phyloP scores from a whole-genome alignment of 352 stramenopile genomes.

The Phytophthora citricola region DNA sequence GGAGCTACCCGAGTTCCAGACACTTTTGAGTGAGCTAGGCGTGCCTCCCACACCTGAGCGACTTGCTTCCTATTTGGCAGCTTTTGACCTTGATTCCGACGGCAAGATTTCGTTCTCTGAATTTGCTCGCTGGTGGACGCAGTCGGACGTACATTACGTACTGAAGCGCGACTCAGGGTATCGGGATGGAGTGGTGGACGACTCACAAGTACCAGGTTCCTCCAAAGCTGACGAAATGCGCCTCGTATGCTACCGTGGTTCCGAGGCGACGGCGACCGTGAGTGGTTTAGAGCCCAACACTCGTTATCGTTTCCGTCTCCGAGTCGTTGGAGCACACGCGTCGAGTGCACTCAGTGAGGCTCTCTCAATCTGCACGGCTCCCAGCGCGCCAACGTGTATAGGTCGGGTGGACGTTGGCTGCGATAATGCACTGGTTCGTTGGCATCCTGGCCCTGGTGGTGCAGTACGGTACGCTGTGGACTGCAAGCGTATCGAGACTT shows the following conservation, averaged over 20 bases:
- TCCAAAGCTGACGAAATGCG: constrained; percentile 50
- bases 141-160: constrained; percentile 81
- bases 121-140: constrained; percentile 91
- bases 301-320: constrained; percentile 85
- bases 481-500: constrained; percentile 71
- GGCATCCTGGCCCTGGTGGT: constrained; percentile 79
- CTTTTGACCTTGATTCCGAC: constrained; percentile 84
- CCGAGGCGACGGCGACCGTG: constrained; percentile 48
- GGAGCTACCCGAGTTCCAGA: constrained; percentile 87
- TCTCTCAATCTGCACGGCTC: constrained; percentile 74
- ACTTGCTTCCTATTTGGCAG: constrained; percentile 81
- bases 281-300: constrained; percentile 85
- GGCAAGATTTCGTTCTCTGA: constrained; percentile 88
- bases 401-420: constrained; percentile 63
- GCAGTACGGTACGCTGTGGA: constrained; percentile 81
- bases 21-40: constrained; percentile 86
- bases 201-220: constrained; percentile 3
- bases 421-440: constrained; percentile 71
- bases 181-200: constrained; percentile 9
- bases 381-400: constrained; percentile 58
- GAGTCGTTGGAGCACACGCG: constrained; percentile 75
- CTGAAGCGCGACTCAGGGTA: constrained; percentile 71
- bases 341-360: constrained; percentile 81
- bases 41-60: constrained; percentile 82
- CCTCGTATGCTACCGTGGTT: constrained; percentile 80